These are phyloP conservation scores for Persicaria maculosa DNA, from an alignment of 148 eudicot species.

Conservation along the genomic window DNA sequence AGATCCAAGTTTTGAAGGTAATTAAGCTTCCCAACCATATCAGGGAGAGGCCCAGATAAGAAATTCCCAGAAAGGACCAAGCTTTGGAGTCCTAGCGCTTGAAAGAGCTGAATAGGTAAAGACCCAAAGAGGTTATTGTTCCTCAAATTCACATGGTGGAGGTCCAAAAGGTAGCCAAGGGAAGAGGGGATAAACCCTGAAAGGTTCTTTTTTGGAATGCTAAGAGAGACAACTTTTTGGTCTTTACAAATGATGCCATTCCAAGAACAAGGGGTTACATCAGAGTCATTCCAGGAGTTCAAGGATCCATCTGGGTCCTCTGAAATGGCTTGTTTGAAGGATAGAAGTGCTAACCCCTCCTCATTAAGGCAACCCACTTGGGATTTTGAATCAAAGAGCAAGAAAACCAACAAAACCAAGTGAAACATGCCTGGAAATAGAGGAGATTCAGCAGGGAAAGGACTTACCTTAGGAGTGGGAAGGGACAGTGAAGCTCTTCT, in stretches of 20 bases:
- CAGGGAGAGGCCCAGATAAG: slow-evolving; percentile 67
- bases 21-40: slow-evolving; percentile 59
- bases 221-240: slow-evolving; percentile 63
- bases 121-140: slow-evolving; percentile 55
- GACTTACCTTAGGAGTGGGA: slow-evolving; percentile 22
- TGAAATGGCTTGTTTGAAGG: slow-evolving; percentile 57
- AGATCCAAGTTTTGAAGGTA: slow-evolving; percentile 73
- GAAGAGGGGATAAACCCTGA: slow-evolving; percentile 51
- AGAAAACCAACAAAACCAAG: slow-evolving; percentile 29
- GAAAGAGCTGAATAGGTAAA: slow-evolving; percentile 56
- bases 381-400: slow-evolving; percentile 25
- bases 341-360: slow-evolving; percentile 63
- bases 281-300: slow-evolving; percentile 63
- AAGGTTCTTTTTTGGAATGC: slow-evolving; percentile 81
- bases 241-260: slow-evolving; percentile 89
- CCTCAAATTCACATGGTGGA: slow-evolving; percentile 84
- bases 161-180: slow-evolving; percentile 54
- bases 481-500: slow-evolving; percentile 12
- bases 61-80: slow-evolving; percentile 78
- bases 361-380: slow-evolving; percentile 52
- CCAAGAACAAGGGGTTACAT: slow-evolving; percentile 91
- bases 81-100: slow-evolving; percentile 72
- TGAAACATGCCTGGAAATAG: slow-evolving; percentile 31
- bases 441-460: background rate
- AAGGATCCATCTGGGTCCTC: slow-evolving; percentile 76